Base-by-base conservation (phyloP, 257 asterid species). In the Primulina huaijiensis region DNA sequence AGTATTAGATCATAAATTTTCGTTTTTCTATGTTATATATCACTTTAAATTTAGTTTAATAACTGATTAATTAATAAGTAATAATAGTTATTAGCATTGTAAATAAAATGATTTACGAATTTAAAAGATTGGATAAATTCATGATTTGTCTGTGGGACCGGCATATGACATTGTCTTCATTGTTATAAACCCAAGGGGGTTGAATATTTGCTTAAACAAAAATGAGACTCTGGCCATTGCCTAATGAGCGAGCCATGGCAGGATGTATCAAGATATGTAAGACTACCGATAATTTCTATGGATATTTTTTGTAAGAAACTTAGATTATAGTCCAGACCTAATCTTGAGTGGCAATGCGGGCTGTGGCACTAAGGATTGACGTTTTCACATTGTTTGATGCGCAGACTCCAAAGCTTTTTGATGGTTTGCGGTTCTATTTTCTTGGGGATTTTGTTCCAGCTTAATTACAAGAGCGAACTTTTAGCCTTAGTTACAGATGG, bases 381-480 rank as follows among this genome's bases (percentile, higher is more conserved):
- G 8, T 59, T 3, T 40, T 35, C n/a, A 14, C 14, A 67, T 38
- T 5, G 53, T 67, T 62, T 59, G 71, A 64, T 55, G 27, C 68
- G 55, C 87, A 93, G 99, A 90, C 68, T 17, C 92, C 96, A 37
- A 89, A 87, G 77, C 90, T 90, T 63, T 94, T 94, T 46, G 74
- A 75, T 14, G 89, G 90, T 21, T 58, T 86, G 62, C 76, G 77
- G 74, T 94, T 94, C 57, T 82, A 86, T 63, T 80, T 89, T 38
- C 66, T 61, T 67, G 95, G 92, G 19, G 90, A 80, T 29, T 90
- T 90, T 62, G 73, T 80, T 67, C 85, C 86, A 58, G 70, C 83
- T 65, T 87, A 79, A n/a, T n/a, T n/a, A n/a, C 91, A 85, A 79
- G 80, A 65, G 20, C 7, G 93, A 94, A 81, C 81, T 94, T n/a